Conservation (phyloP, 225 moss, liverwort and hornwort genomes). For the Polytrichum formosum region DNA sequence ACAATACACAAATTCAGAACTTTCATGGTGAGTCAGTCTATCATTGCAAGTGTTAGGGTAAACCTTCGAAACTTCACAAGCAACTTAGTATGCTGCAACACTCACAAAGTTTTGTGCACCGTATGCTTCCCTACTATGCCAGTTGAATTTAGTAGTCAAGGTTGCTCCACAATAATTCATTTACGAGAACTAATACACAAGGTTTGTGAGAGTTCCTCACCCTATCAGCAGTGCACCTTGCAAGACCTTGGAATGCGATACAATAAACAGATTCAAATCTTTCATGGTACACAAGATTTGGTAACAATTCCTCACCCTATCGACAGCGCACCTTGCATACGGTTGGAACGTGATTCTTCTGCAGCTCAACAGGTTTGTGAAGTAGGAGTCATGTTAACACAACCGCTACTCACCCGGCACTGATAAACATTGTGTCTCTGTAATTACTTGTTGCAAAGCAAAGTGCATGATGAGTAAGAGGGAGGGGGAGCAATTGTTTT, state of each 20-base stretch:
- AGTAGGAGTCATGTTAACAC: neutral
- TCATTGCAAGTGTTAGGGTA: neutral
- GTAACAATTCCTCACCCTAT: too few species aligned
- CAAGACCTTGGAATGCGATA: too few species aligned
- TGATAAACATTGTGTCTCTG: too few species aligned
- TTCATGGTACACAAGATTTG: too few species aligned
- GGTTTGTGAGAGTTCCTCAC: neutral
- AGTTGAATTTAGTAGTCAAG: too few species aligned
- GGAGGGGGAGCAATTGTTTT: neutral
- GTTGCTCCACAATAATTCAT: neutral
- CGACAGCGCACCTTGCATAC: neutral
- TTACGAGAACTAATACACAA: neutral
- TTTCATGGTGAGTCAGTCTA: slow-evolving; percentile 5
- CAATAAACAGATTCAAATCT: too few species aligned
- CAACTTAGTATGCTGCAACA: neutral
- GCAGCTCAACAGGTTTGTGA: neutral
- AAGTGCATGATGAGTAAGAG: neutral
- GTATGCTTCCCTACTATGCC: too few species aligned
- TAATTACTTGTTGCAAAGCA: too few species aligned
- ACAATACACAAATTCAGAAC: neutral
- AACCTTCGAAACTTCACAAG: neutral
- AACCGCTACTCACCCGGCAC: neutral
- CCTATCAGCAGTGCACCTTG: neutral
- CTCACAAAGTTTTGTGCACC: neutral
- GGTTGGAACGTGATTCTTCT: neutral